phyloP scores from a whole-genome alignment of 2,329 filamentous ascomycete species.

The Pyrenochaeta sp. region DNA sequence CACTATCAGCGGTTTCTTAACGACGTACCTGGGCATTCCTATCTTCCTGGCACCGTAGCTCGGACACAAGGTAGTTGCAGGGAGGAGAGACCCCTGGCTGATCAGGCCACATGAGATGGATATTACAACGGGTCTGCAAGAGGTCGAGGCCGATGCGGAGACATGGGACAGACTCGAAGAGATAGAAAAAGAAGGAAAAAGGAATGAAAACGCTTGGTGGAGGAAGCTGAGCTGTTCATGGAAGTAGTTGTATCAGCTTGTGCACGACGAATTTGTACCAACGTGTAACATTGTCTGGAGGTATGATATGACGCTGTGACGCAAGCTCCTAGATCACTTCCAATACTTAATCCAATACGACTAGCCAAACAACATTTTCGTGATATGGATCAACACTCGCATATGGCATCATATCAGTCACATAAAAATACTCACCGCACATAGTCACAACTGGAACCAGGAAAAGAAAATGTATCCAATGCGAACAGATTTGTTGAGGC shows the following conservation, averaged over 20 bases:
- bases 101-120: slow-evolving; percentile 58
- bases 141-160: slow-evolving; percentile 8
- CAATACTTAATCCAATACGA: too few relatives aligned
- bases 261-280: neutral
- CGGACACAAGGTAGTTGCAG: slow-evolving; percentile 18
- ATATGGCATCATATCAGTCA: too few relatives aligned
- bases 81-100: slow-evolving; percentile 59
- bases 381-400: too few relatives aligned
- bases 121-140: slow-evolving; percentile 51
- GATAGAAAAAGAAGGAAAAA: neutral
- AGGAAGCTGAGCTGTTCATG: neutral
- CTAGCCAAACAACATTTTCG: too few relatives aligned
- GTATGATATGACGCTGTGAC: too few relatives aligned
- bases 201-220: neutral
- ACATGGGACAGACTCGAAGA: slow-evolving; percentile 2
- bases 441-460: too few relatives aligned
- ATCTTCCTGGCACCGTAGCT: slow-evolving; percentile 23
- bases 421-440: too few relatives aligned
- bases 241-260: neutral
- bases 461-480: too few relatives aligned
- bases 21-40: slow-evolving; percentile 62
- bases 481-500: too few relatives aligned
- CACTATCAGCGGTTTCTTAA: slow-evolving; percentile 68
- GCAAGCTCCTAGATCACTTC: too few relatives aligned
- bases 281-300: too few relatives aligned